Base-by-base conservation (phyloP, 1,284 basidiomycete genomes). In the Fomitiporia mediterranea region DNA sequence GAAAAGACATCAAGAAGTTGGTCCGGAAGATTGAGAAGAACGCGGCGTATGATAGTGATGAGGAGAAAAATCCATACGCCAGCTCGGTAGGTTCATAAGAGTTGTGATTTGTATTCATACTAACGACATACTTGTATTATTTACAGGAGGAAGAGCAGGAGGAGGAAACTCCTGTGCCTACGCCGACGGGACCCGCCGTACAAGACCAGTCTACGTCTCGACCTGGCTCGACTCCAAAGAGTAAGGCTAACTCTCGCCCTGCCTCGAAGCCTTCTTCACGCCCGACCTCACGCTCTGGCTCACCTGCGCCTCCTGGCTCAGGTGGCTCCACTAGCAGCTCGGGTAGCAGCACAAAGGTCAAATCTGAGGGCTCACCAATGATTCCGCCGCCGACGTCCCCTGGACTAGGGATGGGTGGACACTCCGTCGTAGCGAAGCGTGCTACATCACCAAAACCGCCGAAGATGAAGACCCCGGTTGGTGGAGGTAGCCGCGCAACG, bases 61-160 rank as follows among this genome's bases (percentile, higher is more conserved):
- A 91, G 32, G 86, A 90, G 49, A 78, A 80, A 63, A 89, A 91
- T 66, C 89, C 89, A 4, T 91, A 91, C 66, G 86, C 84, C 0
- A 86, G 81, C 65, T 86, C 84, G 62, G 89, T 83, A 68, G 67
- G 83, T 73, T 42, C 25, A 37, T 48, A 25, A 40, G 25, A 17
- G 46, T 43, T 30, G n/a, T 21, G 11, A n/a, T 28, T 32, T 8
- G 25, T n/a, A 3, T 48, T 15, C 37, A 27, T 47, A 32, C 61
- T 49, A 59, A 34, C 57, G 51, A 50, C 58, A 35, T 55, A 35
- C 55, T 27, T 53, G 43, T 56, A 30, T 55, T 66, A 66, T n/a
- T n/a, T n/a, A n/a, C 69, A 82, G 71, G 80, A 85, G 61, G 85
- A 88, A 59, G 84, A 86, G 54, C 83, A 86, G 51, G 79, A 82